These are phyloP conservation scores for Saccharomycopsis hybrid DNA, from an alignment of 1,139 yeast species.

Conservation along the genomic window DNA sequence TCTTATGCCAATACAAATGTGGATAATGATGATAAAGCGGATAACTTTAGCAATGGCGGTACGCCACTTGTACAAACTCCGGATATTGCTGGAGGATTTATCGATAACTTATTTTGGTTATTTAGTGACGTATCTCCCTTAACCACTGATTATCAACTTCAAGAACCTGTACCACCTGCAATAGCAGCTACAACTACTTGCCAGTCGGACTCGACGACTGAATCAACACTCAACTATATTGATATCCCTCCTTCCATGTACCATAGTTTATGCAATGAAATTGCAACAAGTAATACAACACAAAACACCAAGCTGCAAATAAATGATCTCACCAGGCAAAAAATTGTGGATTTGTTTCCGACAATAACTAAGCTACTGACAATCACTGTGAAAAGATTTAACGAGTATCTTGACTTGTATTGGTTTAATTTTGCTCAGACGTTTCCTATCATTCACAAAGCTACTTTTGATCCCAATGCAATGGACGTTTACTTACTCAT, in stretches of 20 bases:
- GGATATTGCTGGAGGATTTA: conserved; percentile 15
- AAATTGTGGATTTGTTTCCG: conserved; percentile 5
- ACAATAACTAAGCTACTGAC: conserved; percentile 1
- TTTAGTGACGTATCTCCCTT: conserved; percentile 13
- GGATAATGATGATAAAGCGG: background rate
- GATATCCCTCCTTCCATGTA: conserved; percentile 1
- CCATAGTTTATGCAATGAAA: background rate
- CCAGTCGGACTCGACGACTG: background rate
- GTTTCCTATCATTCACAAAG: conserved; percentile 35
- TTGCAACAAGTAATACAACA: background rate
- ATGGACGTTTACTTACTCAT: conserved; percentile 31
- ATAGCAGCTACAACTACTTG: background rate
- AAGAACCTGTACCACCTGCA: too few species aligned
- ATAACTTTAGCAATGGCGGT: background rate
- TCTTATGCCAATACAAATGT: background rate
- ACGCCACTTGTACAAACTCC: background rate
- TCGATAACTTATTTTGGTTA: conserved; percentile 19
- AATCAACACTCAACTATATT: background rate
- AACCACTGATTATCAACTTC: background rate
- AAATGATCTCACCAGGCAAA: background rate
- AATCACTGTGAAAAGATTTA: conserved; percentile 8
- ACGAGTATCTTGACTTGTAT: conserved; percentile 26
- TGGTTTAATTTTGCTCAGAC: conserved; percentile 31
- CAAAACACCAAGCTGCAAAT: background rate
- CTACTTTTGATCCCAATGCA: conserved; percentile 33